phyloP scores from a whole-genome alignment of 495 filamentous ascomycete species.

The Aspergillus egyptiacus region DNA sequence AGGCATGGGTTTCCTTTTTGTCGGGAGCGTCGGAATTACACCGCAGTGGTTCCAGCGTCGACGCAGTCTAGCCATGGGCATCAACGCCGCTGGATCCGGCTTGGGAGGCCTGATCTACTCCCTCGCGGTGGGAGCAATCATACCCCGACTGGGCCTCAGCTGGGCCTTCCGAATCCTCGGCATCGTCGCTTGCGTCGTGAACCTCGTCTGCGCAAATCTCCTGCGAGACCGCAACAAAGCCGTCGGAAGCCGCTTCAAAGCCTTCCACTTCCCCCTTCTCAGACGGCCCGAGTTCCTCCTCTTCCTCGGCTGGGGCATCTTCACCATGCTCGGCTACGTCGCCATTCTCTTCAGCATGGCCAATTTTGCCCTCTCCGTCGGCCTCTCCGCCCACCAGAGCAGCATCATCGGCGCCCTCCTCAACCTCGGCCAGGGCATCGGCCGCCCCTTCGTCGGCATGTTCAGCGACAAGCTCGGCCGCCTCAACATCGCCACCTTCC shows the following conservation, averaged over 20 bases:
- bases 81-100: constrained; percentile 67
- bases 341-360: constrained; percentile 72
- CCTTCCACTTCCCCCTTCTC: constrained; percentile 60
- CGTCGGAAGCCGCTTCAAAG: constrained; percentile 54
- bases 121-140: constrained; percentile 45
- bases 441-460: constrained; percentile 67
- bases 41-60: constrained; percentile 74
- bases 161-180: constrained; percentile 75
- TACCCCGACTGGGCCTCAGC: constrained; percentile 53
- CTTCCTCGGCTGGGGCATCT: constrained; percentile 60
- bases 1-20: constrained; percentile 74
- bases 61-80: constrained; percentile 66
- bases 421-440: constrained; percentile 64
- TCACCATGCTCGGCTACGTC: constrained; percentile 70
- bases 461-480: constrained; percentile 66
- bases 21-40: constrained; percentile 60
- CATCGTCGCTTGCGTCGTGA: constrained; percentile 59
- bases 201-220: constrained; percentile 54
- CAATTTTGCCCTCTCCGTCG: constrained; percentile 62
- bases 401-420: constrained; percentile 66
- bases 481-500: constrained; percentile 63
- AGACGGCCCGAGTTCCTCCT: constrained; percentile 56
- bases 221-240: constrained; percentile 65
- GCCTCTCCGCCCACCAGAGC: constrained; percentile 60
- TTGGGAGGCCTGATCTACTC: constrained; percentile 64